Evolutionary conservation across 2,329 filamentous ascomycete species (phyloP).

Genomic region (Aspergillus tamarii): DNA sequence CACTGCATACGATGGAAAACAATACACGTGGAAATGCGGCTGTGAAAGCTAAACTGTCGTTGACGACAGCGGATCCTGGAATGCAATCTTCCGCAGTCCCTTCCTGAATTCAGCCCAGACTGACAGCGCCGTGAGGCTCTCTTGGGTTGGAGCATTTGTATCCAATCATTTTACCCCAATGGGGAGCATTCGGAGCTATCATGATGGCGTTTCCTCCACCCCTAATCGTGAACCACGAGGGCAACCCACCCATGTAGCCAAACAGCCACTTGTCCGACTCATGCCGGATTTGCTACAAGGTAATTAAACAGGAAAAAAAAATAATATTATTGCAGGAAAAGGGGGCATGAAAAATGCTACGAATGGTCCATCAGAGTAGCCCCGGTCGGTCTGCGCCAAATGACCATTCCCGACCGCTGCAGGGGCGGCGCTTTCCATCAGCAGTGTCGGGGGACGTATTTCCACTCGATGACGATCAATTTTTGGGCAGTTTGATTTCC

Average conservation of each 20-base stretch:
- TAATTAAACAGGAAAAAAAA: not conserved
- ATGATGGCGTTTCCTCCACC: not conserved
- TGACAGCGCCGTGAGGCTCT: constrained; percentile 3
- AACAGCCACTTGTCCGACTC: not conserved
- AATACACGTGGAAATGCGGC: not conserved
- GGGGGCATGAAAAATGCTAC: not conserved
- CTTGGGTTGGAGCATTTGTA: not conserved
- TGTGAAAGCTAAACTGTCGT: not conserved
- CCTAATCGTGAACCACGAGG: constrained; percentile 1
- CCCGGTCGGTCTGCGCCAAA: not conserved
- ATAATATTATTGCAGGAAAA: not conserved
- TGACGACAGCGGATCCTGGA: not conserved
- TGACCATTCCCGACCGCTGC: constrained; percentile 1
- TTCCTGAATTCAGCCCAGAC: not conserved
- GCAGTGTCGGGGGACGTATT: not conserved
- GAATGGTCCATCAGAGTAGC: not conserved
- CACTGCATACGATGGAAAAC: no score
- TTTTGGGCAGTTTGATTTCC: not conserved
- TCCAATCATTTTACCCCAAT: constrained; percentile 1
- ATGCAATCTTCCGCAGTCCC: not conserved
- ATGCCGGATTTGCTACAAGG: not conserved
- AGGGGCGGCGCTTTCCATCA: not conserved
- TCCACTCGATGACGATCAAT: not conserved
- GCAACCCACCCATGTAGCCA: not conserved
- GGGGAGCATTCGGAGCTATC: not conserved